phyloP scores from a whole-genome alignment of 345 rosid species.

The Turnera subulata region DNA sequence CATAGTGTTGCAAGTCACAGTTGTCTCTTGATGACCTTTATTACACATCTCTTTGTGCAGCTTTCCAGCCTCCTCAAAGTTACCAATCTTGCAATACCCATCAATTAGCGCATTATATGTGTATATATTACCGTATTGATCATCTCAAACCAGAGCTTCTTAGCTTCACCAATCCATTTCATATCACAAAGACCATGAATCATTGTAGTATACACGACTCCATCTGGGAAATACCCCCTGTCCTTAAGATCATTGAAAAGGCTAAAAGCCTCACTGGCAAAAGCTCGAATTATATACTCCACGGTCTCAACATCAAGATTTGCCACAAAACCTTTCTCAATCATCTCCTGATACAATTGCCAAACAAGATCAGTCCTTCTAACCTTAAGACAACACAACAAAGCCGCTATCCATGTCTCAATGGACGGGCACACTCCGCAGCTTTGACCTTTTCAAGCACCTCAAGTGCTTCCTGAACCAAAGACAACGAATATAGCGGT shows the following conservation, averaged over 20 bases:
- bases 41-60: slow-evolving; percentile 39
- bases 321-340: too few species aligned
- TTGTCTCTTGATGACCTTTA: slow-evolving; percentile 42
- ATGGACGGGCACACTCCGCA: slow-evolving; percentile 20
- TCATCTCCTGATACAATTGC: too few species aligned
- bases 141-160: slow-evolving; percentile 55
- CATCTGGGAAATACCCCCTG: slow-evolving; percentile 44
- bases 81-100: slow-evolving; percentile 28
- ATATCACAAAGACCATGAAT: slow-evolving; percentile 38
- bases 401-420: slow-evolving; percentile 49
- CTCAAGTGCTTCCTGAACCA: slow-evolving; percentile 46
- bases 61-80: slow-evolving; percentile 29
- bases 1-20: slow-evolving; percentile 38
- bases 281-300: too few species aligned
- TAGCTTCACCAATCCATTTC: too few species aligned
- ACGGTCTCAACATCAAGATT: too few species aligned
- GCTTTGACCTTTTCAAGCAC: slow-evolving; percentile 31
- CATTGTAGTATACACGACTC: slow-evolving; percentile 41
- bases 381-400: too few species aligned
- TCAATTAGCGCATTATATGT: slow-evolving; percentile 36
- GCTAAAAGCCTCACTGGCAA: too few species aligned
- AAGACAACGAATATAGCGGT: slow-evolving; percentile 44
- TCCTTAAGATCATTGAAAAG: too few species aligned
- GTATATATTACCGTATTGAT: slow-evolving; percentile 28
- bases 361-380: too few species aligned